phyloP scores from a whole-genome alignment of 352 stramenopile species.

The Phytophthora constricta region DNA sequence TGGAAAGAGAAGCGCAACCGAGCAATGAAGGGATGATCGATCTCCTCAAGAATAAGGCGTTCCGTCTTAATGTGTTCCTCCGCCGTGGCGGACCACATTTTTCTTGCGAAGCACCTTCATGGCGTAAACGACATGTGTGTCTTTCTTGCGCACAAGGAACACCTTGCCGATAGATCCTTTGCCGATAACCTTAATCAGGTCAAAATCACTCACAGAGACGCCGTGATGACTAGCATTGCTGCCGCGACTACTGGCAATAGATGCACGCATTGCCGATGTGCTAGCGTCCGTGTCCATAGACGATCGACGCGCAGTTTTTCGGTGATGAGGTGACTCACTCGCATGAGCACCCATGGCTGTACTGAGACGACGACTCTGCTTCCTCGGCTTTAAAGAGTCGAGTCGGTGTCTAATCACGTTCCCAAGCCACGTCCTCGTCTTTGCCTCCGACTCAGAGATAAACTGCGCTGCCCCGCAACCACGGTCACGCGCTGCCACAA shows the following conservation, averaged over 20 bases:
- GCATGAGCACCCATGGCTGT: slow-evolving; percentile 37
- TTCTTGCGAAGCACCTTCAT: slow-evolving; percentile 99
- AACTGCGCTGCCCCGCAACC: slow-evolving; percentile 55
- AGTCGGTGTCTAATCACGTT: slow-evolving; percentile 70
- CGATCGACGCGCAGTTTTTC: slow-evolving; percentile 52
- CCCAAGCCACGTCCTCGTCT: slow-evolving; percentile 66
- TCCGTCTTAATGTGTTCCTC: slow-evolving; percentile 97
- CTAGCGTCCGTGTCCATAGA: slow-evolving; percentile 47
- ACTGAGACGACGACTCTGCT: slow-evolving; percentile 59
- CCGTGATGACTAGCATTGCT: slow-evolving; percentile 40
- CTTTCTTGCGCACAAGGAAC: slow-evolving; percentile 85
- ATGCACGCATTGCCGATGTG: slow-evolving; percentile 63
- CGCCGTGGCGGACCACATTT: slow-evolving; percentile 91
- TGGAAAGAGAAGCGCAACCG: slow-evolving; percentile 98
- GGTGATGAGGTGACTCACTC: slow-evolving; percentile 44
- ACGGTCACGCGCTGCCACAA: slow-evolving; percentile 66
- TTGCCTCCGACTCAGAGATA: slow-evolving; percentile 65
- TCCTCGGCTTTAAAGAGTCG: slow-evolving; percentile 69
- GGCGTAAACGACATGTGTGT: slow-evolving; percentile 92
- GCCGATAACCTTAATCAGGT: slow-evolving; percentile 85
- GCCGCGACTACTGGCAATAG: slow-evolving; percentile 50
- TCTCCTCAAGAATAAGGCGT: slow-evolving; percentile 96
- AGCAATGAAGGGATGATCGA: slow-evolving; percentile 98
- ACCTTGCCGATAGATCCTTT: slow-evolving; percentile 91
- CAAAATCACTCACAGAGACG: slow-evolving; percentile 86